Evolutionary conservation across 805 yeast species (phyloP).

Genomic region (Ogataea nakhonphanomensis): DNA sequence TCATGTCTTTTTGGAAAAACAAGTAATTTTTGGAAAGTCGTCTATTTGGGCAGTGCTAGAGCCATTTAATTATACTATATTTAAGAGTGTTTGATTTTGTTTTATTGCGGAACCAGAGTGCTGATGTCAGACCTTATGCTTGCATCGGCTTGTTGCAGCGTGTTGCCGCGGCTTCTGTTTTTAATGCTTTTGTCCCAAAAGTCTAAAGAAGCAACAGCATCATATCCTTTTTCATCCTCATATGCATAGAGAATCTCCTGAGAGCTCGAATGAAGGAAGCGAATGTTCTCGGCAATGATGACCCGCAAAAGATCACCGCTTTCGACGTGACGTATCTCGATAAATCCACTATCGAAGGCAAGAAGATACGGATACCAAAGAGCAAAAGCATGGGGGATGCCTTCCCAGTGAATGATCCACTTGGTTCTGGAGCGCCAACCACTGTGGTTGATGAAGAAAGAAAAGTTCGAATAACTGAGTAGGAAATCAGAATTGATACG

Average conservation of each 20-base stretch:
- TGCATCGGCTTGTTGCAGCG: slow-evolving; percentile 1
- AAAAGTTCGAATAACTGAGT: slow-evolving; percentile 86
- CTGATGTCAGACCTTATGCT: not conserved
- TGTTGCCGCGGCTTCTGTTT: slow-evolving; percentile 22
- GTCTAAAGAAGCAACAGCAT: slow-evolving; percentile 87
- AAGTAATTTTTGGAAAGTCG: not conserved
- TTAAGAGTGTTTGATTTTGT: not conserved
- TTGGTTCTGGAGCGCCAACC: slow-evolving; percentile 96
- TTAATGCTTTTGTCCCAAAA: slow-evolving; percentile 61
- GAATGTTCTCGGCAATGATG: slow-evolving; percentile 87
- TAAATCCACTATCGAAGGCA: slow-evolving; percentile 85
- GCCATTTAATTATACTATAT: not conserved
- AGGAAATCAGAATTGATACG: slow-evolving; percentile 85
- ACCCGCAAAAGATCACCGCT: slow-evolving; percentile 81
- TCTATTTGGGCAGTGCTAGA: slow-evolving; percentile 7
- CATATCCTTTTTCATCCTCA: slow-evolving; percentile 86
- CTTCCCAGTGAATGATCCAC: slow-evolving; percentile 97
- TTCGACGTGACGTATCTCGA: slow-evolving; percentile 90
- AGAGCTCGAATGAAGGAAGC: slow-evolving; percentile 83
- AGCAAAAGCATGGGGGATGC: slow-evolving; percentile 88
- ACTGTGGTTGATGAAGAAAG: slow-evolving; percentile 88
- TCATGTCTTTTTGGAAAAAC: slow-evolving; percentile 4
- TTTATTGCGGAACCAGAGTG: slow-evolving; percentile 1
- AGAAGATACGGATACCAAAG: slow-evolving; percentile 90
- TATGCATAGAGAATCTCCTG: slow-evolving; percentile 92